Conservation (phyloP, 2,329 filamentous ascomycete species). For the Trichophyton mentagrophytes region DNA sequence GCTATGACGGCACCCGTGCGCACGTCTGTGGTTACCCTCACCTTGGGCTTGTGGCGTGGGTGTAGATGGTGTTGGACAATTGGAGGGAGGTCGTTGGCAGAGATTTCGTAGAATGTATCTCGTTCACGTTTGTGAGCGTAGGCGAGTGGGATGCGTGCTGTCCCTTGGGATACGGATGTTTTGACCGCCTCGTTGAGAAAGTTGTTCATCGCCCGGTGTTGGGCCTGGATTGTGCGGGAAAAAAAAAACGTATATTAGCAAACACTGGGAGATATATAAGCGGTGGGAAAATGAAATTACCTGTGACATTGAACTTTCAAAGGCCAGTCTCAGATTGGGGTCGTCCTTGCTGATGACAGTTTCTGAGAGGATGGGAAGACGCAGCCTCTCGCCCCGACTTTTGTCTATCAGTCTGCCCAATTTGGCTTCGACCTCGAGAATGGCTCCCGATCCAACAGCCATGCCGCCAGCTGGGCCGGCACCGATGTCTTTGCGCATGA, state of each 20-base stretch:
- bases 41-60: conserved; percentile 46
- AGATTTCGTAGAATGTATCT: conserved; percentile 73
- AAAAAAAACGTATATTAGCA: conserved; percentile 15
- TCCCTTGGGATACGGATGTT: conserved; percentile 35
- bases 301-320: conserved; percentile 82
- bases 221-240: conserved; percentile 42
- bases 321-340: conserved; percentile 45
- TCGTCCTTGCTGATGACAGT: conserved; percentile 52
- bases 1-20: conserved; percentile 56
- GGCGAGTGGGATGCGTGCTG: conserved; percentile 38
- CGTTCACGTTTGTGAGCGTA: conserved; percentile 74
- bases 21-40: conserved; percentile 66
- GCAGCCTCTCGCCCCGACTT: conserved; percentile 55
- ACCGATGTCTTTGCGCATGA: conserved; percentile 50
- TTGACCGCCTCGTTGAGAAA: conserved; percentile 62
- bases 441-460: conserved; percentile 50
- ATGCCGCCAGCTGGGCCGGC: conserved; percentile 43
- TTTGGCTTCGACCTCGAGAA: conserved; percentile 91
- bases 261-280: background rate
- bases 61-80: conserved; percentile 51
- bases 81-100: conserved; percentile 49
- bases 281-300: conserved; percentile 38
- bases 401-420: conserved; percentile 68
- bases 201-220: conserved; percentile 73
- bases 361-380: conserved; percentile 56